A percentile compares a stretch with the other conserved stretches of the same genome.
Evolutionary conservation across 331 rosid species (phyloP).

Genomic region (Quercus tomentella): DNA sequence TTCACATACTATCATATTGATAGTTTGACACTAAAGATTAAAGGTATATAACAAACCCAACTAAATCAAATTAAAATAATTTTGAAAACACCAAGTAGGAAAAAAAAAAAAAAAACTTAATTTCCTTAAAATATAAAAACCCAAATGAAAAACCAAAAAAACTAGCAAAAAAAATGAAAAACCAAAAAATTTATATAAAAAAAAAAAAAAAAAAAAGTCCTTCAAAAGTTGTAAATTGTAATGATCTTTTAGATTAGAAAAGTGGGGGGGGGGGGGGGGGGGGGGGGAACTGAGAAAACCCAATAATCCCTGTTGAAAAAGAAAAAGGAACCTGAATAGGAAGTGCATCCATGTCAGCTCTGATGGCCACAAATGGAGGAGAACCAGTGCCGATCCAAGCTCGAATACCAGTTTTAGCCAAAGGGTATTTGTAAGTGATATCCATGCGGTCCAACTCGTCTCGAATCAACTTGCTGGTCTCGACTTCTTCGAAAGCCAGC

Average conservation of each 20-base stretch:
- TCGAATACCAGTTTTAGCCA: slow-evolving; percentile 82
- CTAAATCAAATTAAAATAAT: not conserved
- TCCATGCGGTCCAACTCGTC: slow-evolving; percentile 78
- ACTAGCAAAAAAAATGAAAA: not conserved
- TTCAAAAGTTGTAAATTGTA: too few relatives aligned
- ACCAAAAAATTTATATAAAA: not conserved
- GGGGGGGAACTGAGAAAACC: not conserved
- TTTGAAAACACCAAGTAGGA: not conserved
- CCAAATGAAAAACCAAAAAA: too few relatives aligned
- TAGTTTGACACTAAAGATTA: too few relatives aligned
- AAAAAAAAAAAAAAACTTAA: too few relatives aligned
- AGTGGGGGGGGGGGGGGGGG: too few relatives aligned
- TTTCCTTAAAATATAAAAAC: too few relatives aligned
- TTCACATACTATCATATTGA: too few relatives aligned
- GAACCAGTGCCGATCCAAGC: slow-evolving; percentile 89
- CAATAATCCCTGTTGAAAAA: not conserved
- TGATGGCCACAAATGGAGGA: slow-evolving; percentile 84
- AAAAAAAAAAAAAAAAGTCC: not conserved
- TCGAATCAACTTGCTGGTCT: slow-evolving; percentile 67
- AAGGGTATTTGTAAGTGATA: slow-evolving; percentile 55
- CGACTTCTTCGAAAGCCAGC: slow-evolving; percentile 86
- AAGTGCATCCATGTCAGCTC: slow-evolving; percentile 99
- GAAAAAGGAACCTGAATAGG: slow-evolving; percentile 78
- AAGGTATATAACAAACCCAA: not conserved
- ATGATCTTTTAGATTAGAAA: too few relatives aligned